These are phyloP conservation scores for Penicillium diatomitis DNA, from an alignment of 495 filamentous ascomycete genomes.

Conservation along the genomic window DNA sequence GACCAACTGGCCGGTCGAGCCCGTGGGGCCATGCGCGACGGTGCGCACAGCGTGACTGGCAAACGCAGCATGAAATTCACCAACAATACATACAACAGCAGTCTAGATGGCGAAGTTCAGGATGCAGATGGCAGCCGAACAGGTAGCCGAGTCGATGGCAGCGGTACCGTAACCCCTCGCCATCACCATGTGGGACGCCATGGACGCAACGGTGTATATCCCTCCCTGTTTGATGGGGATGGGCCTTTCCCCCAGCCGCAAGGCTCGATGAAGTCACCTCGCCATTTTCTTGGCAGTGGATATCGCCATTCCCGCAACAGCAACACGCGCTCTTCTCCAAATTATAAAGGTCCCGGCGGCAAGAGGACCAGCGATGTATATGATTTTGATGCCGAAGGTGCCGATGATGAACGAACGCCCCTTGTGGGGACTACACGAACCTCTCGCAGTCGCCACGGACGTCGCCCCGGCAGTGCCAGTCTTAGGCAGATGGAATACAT, in stretches of 20 bases:
- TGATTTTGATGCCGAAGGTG: constrained; percentile 64
- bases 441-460: constrained; percentile 51
- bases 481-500: constrained; percentile 69
- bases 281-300: constrained; percentile 39
- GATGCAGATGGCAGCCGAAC: constrained; percentile 58
- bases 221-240: constrained; percentile 69
- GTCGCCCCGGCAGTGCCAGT: constrained; percentile 47
- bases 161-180: constrained; percentile 53
- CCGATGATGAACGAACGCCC: constrained; percentile 86
- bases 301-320: constrained; percentile 27
- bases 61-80: constrained; percentile 98
- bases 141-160: constrained; percentile 46
- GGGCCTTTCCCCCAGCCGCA: constrained; percentile 51
- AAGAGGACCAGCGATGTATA: constrained; percentile 49
- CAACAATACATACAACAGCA: constrained; percentile 63
- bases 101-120: constrained; percentile 48
- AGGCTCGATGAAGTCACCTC: constrained; percentile 48
- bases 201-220: constrained; percentile 58
- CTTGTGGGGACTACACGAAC: constrained; percentile 60
- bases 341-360: constrained; percentile 34
- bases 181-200: constrained; percentile 72
- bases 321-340: constrained; percentile 24
- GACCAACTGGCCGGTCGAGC: constrained; percentile 59
- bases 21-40: constrained; percentile 52
- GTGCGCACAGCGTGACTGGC: constrained; percentile 56